phyloP scores from a whole-genome alignment of 768 basidiomycete genomes.

The Holtermannia corniformis region DNA sequence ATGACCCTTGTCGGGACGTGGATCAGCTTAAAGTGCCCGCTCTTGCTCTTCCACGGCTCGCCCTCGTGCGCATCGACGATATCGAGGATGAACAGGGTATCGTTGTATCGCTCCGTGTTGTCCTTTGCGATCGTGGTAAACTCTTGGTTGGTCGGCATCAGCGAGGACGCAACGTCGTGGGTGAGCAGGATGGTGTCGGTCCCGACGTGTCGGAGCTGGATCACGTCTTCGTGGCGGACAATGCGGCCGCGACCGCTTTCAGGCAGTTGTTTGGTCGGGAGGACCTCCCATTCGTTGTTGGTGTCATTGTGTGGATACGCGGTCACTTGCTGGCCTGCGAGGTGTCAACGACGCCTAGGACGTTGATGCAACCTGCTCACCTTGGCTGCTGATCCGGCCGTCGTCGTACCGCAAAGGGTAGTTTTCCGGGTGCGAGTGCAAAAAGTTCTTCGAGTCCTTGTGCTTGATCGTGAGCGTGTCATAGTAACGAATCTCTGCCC shows the following conservation, averaged over 20 bases:
- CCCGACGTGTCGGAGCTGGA: conserved; percentile 79
- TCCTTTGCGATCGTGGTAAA: conserved; percentile 89
- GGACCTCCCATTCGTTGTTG: conserved; percentile 92
- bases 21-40: conserved; percentile 79
- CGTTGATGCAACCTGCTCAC: conserved; percentile 46
- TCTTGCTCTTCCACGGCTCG: conserved; percentile 85
- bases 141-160: conserved; percentile 97
- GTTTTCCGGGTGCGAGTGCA: conserved; percentile 83
- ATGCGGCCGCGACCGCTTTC: conserved; percentile 87
- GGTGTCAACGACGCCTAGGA: too few relatives aligned
- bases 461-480: conserved; percentile 81
- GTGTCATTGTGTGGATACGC: conserved; percentile 88
- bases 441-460: conserved; percentile 82
- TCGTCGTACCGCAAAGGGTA: conserved; percentile 95
- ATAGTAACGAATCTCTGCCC: conserved; percentile 79
- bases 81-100: conserved; percentile 74
- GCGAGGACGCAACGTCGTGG: conserved; percentile 93
- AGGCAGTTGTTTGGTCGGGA: conserved; percentile 90
- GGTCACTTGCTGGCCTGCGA: conserved; percentile 85
- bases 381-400: conserved; percentile 88
- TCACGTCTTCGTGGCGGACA: conserved; percentile 77
- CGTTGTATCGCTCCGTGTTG: conserved; percentile 58
- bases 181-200: conserved; percentile 77
- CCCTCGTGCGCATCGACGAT: conserved; percentile 66
- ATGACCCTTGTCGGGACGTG: conserved; percentile 84